A percentile compares a stretch with the other conserved stretches of the same genome.
Conservation (phyloP, 2,329 filamentous ascomycete genomes). For the Emmonsiellopsis sp. region DNA sequence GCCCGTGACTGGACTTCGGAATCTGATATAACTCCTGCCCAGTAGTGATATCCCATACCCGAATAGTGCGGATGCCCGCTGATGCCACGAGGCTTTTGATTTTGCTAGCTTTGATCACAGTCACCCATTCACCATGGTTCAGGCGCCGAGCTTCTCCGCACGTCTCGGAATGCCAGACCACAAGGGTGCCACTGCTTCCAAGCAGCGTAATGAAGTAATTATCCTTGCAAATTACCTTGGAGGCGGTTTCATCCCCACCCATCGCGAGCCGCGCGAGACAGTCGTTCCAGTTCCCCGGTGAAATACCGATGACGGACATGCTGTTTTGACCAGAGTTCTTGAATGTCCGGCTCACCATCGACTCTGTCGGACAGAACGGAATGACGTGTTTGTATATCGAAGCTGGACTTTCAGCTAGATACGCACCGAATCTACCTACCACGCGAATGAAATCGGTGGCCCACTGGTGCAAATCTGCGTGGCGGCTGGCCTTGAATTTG, state of each 20-base stretch:
- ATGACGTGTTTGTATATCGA: conserved; percentile 32
- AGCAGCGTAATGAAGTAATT: conserved; percentile 17
- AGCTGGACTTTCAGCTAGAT: conserved; percentile 19
- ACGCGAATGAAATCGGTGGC: conserved; percentile 28
- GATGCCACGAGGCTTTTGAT: conserved; percentile 12
- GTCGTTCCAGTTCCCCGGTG: conserved; percentile 11
- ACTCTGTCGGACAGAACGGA: conserved; percentile 30
- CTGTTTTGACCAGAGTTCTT: conserved; percentile 9
- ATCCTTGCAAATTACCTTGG: conserved; percentile 11
- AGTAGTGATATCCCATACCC: conserved; percentile 13
- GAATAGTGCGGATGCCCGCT: conserved; percentile 12
- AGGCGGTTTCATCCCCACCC: conserved; percentile 4
- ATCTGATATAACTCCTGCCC: conserved; percentile 7
- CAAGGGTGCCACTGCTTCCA: conserved; percentile 12
- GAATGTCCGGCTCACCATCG: conserved; percentile 27
- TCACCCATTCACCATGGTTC: conserved; percentile 14
- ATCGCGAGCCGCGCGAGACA: conserved; percentile 12
- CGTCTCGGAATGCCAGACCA: conserved; percentile 16
- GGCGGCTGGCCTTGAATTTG: conserved; percentile 1
- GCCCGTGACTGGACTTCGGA: conserved; percentile 7
- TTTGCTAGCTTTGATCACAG: conserved; percentile 9
- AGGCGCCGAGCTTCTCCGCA: conserved; percentile 14
- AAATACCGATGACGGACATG: conserved; percentile 14
- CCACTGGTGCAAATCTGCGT: conserved; percentile 24
- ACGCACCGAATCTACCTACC: conserved; percentile 27